Evolutionary conservation across 1,284 basidiomycete genomes (phyloP).

Genomic region (Ceratobasidium papillatum): DNA sequence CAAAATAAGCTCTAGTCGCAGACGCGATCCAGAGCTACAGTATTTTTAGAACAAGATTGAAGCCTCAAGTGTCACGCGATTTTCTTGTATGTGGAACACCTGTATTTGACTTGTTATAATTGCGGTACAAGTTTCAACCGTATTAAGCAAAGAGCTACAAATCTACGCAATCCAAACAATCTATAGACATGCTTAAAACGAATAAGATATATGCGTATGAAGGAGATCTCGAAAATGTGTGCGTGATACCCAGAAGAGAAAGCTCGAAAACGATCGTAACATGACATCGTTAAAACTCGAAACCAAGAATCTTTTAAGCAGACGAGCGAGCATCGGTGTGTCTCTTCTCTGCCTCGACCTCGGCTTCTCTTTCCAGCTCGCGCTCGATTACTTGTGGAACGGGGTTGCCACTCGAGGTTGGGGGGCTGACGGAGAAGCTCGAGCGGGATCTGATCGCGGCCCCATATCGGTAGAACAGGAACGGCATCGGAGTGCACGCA

Average conservation of each 20-base stretch:
- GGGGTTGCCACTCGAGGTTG: conserved; percentile 21
- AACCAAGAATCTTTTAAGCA: conserved; percentile 5
- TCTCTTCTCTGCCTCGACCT: conserved; percentile 31
- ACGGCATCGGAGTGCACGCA: conserved; percentile 64
- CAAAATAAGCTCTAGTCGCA: too few relatives aligned
- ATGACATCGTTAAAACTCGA: neutral
- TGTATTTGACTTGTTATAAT: conserved; percentile 10
- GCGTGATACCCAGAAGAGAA: neutral
- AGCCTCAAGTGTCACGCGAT: neutral
- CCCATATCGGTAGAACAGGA: conserved; percentile 54
- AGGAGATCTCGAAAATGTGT: neutral
- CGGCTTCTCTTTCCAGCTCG: conserved; percentile 34
- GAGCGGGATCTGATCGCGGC: conserved; percentile 27
- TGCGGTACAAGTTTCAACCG: conserved; percentile 29
- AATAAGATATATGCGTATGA: conserved; percentile 36
- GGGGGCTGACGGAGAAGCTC: conserved; percentile 32
- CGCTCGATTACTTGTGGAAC: conserved; percentile 28
- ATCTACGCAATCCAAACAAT: neutral
- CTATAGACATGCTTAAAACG: conserved; percentile 14
- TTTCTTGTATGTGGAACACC: neutral
- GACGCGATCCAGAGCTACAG: too few relatives aligned
- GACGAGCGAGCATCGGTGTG: conserved; percentile 27
- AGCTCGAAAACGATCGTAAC: conserved; percentile 11
- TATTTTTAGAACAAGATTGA: neutral
- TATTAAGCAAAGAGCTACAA: conserved; percentile 20